Evolutionary conservation across 1,284 basidiomycete genomes (phyloP), one percentile per base, ranked within the genome.

Genomic region (Ceratobasidium sp.): DNA sequence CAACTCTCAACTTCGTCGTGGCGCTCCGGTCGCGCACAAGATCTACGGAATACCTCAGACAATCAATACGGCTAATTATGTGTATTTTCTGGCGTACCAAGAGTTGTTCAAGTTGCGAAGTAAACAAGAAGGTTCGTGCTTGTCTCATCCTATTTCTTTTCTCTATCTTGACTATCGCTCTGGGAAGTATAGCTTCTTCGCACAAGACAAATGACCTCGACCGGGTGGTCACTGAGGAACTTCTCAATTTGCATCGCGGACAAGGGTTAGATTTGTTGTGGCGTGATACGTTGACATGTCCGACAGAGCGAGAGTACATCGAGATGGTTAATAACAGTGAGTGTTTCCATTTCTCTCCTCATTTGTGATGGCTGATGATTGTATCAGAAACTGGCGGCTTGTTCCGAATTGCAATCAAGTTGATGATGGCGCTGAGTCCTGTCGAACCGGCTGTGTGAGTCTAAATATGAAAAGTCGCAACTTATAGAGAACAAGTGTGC

Each of bases 1-100:
- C 78, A 92, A 93, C 76, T 94, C 95, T 0, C 92, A 96, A 76
- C 84, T 99, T 30, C 85, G 97, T 9, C 82, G 96, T 71, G 96
- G 97, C 0, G 85, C 89, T 28, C 97, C 93, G 50, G 96, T 97
- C 16, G 89, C 94, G 0, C 96, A 99, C 82, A 94, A 92, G 82
- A 95, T 98, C 75, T 99, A 97, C 78, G 97, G 97, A 1, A 83
- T 97, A 1, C 94, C 97, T 0, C 96, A 98, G 79, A 98, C 97
- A 0, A 96, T 99, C 83, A 99, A 99, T 79, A 91, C 93, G 0
- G 97, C 96, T 0, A 98, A 98, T 80, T 98, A 98, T 77, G 94
- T 96, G 50, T 98, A 97, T 80, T 98, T 98, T 78, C 85, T 92
- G 34, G 94, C 92, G 0, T 94, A 92, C 80, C 86, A 92, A 76